Evolutionary conservation across 352 stramenopile species (phyloP).

Genomic region (Globisporangium orthogonon): DNA sequence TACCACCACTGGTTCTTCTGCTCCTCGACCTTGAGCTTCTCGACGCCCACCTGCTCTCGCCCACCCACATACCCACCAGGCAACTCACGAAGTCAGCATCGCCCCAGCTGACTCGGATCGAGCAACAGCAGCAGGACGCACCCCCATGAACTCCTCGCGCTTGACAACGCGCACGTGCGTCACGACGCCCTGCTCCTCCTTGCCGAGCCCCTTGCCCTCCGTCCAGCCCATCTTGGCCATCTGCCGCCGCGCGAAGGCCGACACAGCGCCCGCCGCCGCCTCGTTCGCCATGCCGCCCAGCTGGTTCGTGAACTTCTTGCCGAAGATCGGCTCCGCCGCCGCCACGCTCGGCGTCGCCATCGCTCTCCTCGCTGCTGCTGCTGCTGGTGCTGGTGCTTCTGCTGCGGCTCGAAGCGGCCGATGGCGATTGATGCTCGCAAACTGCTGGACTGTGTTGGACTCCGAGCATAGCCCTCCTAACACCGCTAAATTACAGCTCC

Average conservation of each 20-base stretch:
- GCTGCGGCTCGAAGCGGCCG: no score
- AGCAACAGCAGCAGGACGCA: conserved; percentile 2
- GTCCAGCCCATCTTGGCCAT: conserved; percentile 96
- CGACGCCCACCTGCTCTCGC: conserved; percentile 51
- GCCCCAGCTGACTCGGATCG: no score
- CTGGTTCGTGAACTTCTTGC: conserved; percentile 78
- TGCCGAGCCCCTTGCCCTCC: conserved; percentile 94
- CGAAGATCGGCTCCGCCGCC: conserved; percentile 48
- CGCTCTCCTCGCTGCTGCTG: neutral
- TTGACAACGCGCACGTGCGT: conserved; percentile 94
- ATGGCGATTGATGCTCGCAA: no score
- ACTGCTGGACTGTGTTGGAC: no score
- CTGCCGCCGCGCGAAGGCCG: conserved; percentile 76
- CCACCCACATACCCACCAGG: no score
- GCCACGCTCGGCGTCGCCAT: neutral
- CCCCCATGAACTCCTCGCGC: conserved; percentile 89
- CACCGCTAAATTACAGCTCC: no score
- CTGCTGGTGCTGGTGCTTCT: no score
- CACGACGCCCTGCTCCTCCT: conserved; percentile 90
- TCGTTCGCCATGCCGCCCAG: conserved; percentile 82
- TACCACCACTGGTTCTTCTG: conserved; percentile 85
- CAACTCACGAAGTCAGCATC: neutral
- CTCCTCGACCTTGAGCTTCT: conserved; percentile 61
- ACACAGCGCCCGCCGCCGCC: conserved; percentile 51
- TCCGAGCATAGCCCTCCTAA: no score